A percentile compares a stretch with the other conserved stretches of the same genome.
These are phyloP conservation scores for Aspergillus aculeatus DNA, from an alignment of 2,329 filamentous ascomycete genomes.

Conservation along the genomic window DNA sequence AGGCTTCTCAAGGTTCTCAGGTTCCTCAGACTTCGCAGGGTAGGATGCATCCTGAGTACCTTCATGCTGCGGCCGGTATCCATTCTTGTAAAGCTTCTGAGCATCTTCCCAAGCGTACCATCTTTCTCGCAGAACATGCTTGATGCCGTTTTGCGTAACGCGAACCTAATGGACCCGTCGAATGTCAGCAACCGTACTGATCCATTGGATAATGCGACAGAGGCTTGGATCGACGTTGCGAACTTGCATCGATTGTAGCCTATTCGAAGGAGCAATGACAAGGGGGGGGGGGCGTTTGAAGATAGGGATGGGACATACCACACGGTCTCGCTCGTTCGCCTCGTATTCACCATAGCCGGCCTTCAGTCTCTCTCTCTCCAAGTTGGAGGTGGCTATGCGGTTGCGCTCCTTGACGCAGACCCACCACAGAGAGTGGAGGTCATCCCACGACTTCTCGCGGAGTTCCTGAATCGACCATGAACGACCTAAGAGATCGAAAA, in stretches of 20 bases:
- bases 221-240: neutral
- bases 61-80: slow-evolving; percentile 37
- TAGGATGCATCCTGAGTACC: slow-evolving; percentile 14
- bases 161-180: slow-evolving; percentile 58
- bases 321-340: slow-evolving; percentile 59
- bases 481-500: slow-evolving; percentile 53
- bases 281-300: neutral
- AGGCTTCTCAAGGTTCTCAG: neutral
- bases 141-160: slow-evolving; percentile 77
- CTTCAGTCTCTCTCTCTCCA: slow-evolving; percentile 66
- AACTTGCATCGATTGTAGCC: neutral
- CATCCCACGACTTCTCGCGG: slow-evolving; percentile 86
- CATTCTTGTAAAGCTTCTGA: slow-evolving; percentile 35
- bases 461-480: slow-evolving; percentile 84
- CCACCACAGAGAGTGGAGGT: slow-evolving; percentile 92
- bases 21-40: neutral
- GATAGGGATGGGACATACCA: slow-evolving; percentile 55
- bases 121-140: slow-evolving; percentile 80
- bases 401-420: slow-evolving; percentile 89
- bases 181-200: neutral
- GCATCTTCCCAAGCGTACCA: slow-evolving; percentile 73
- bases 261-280: neutral
- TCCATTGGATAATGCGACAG: neutral
- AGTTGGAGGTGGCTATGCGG: slow-evolving; percentile 72
- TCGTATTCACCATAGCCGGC: slow-evolving; percentile 74